Evolutionary conservation across 2,329 filamentous ascomycete species (phyloP), one percentile per base, ranked within the genome.

Genomic region (Fusarium nodosum): DNA sequence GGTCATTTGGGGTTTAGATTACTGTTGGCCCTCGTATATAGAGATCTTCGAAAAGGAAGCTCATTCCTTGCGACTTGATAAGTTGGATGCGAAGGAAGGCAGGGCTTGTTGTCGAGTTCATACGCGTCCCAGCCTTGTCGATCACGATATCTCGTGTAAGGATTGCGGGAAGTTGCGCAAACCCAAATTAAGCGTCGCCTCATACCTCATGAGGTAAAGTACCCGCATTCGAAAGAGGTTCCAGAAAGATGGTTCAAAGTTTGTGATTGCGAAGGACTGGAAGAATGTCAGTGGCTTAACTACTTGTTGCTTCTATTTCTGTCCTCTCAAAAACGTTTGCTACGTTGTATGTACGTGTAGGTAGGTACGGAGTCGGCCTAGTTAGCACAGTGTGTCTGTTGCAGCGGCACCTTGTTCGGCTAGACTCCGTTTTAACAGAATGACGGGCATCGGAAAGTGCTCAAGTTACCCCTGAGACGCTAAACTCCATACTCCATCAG

Each of bases 321-420:
- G 57, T 62, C 46, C 56, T 54, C 36, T 57, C 47, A 56, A 52
- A 52, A 68, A 60, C 63, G 55, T 58, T 53, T 61, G 41, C 44
- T 52, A 52, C 34, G 34, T 52, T 52, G 48, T 52, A 52, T 7
- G 24, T n/a, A 10, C 18, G 15, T 48, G 28, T 30, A 33, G 31
- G 55, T 48, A 55, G 30, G 48, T 34, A 62, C 69, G 69, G 72
- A 70, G 60, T 61, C 62, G 57, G 57, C 68, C 71, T 56, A 72
- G 60, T 69, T 58, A 67, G 68, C 61, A 71, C 67, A 65, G 59
- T 68, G 59, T 68, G 67, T 28, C 62, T 59, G 61, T 51, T 58
- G n/a, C 18, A 7, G 36, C 36, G 12, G 41, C 24, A 26, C 41
- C 34, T 45, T 28, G 48, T 55, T 56, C 41, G 64, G 55, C 18